phyloP scores from a whole-genome alignment of 441 rosid species.

The Gossypium davidsonii region DNA sequence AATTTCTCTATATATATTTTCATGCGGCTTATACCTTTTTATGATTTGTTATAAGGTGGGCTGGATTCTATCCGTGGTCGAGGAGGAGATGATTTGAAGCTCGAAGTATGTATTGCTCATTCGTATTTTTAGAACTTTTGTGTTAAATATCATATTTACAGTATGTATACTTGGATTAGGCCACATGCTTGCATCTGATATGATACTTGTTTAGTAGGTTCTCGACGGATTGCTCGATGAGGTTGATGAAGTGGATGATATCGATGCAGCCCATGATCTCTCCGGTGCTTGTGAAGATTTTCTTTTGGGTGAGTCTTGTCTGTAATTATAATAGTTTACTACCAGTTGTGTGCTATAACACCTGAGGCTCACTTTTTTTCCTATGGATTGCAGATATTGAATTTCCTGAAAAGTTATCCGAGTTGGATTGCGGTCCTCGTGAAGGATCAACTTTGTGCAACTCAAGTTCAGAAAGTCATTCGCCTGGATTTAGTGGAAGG shows the following conservation, averaged over 20 bases:
- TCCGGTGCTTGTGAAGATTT: conserved; percentile 46
- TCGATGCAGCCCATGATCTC: conserved; percentile 47
- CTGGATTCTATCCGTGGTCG: conserved; percentile 32
- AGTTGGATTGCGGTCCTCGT: conserved; percentile 28
- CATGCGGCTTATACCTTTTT: conserved; percentile 12
- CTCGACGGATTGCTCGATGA: conserved; percentile 74
- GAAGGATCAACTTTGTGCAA: conserved; percentile 30
- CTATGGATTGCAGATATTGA: conserved; percentile 48
- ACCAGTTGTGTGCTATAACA: background rate
- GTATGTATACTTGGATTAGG: background rate
- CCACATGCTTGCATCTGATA: conserved; percentile 12
- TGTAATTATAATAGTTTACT: background rate
- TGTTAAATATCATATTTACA: background rate
- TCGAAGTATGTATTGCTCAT: conserved; percentile 21
- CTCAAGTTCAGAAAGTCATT: conserved; percentile 59
- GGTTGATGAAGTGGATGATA: conserved; percentile 64
- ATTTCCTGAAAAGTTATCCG: conserved; percentile 42
- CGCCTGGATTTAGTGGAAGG: conserved; percentile 60
- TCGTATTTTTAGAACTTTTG: background rate
- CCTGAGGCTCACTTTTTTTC: background rate
- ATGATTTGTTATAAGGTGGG: conserved; percentile 40
- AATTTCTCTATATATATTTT: conserved; percentile 4
- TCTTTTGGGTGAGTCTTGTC: conserved; percentile 40
- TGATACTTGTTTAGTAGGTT: conserved; percentile 43
- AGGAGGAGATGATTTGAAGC: conserved; percentile 33